Base-by-base conservation (phyloP, 352 stramenopile genomes). In the Bremia lactucae region DNA sequence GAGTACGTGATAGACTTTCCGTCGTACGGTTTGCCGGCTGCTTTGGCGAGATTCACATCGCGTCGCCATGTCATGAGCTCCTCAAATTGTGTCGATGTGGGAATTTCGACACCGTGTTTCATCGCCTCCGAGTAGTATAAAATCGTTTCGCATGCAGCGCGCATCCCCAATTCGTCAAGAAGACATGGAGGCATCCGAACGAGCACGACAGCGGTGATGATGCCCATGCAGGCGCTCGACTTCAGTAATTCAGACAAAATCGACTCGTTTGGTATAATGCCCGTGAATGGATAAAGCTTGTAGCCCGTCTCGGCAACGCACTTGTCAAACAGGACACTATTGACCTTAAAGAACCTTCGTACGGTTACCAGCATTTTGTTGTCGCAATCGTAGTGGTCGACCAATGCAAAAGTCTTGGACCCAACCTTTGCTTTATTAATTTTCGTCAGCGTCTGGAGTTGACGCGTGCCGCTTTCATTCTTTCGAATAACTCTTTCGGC, bases 271-370 rank as follows among this genome's bases (percentile, higher is more conserved):
- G 71, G 71, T 6, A 79, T 36, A 7, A 62, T 43, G 13, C 73
- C 71, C 7, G 63, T 70, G 59, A 71, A 83, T 29, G 68, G 71
- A 37, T 80, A 81, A 20, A 84, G 63, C 42, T 75, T 59, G 46
- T 84, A 84, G 14, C 40, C 42, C 21, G 59, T 74, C 13, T 74
- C 67, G 13, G 43, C 36, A 15, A 71, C 54, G 50, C 73, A 83
- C 36, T 46, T 52, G 43, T 64, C 47, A 46, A 82, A 73, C 33
- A 77, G 46, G 19, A 49, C 62, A 36, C 60, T 52, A 40, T 86
- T 86, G 15, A 57, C 56, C 13, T 51, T 52, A 47, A 65, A 80
- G 33, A 83, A 52, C 31, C 58, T 54, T 13, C 66, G 39, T 40
- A 86, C 53, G 3, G 41, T 53, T 10, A 48, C 14, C 13, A 71